Evolutionary conservation across 352 stramenopile species (phyloP), one percentile per base, ranked within the genome.

Genomic region (Thalassiosira livingstoniorum): DNA sequence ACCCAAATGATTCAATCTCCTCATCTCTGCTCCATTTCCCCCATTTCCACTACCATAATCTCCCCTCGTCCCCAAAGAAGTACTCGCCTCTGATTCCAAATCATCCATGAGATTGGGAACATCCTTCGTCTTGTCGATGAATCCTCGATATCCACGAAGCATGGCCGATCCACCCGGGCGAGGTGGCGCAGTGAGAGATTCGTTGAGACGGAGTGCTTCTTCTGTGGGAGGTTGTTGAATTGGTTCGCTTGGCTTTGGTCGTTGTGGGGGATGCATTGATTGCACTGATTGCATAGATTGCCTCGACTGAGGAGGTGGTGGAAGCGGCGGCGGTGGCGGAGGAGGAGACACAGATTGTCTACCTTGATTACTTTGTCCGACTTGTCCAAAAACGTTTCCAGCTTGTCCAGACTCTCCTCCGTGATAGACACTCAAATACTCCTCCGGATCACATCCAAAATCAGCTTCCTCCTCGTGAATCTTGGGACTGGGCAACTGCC

Each of bases 71-170:
- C 68, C 73, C 15, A 82, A 72, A 11, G 75, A 82, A 31, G 80
- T 83, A 34, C 68, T 79, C 29, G 71, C 82, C 43, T 90, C 87
- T 0, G 67, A 84, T 57, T 91, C 82, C 61, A 83, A 71, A 74
- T 91, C 88, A 69, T 95, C 90, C 82, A 93, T 93, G 43, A 95
- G 69, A 78, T 91, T 92, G 3, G 90, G 90, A 34, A 95, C 86
- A 70, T 95, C 90, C 42, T 82, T 67, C 23, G 87, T 91, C 64
- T 94, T 94, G 39, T 95, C 87, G 25, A 93, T 69, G 27, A 94
- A 90, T 39, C 89, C 89, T 47, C 70, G 69, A 73, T 86, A 94
- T 78, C 88, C 88, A 27, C 53, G 47, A 5, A 84, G 62, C 42
- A 66, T 74, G 4, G 78, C 37, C 4, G 69, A 67, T 58, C 61